These are phyloP conservation scores for Calonectria hongkongensis DNA, from an alignment of 2,329 filamentous ascomycete species.

Conservation along the genomic window DNA sequence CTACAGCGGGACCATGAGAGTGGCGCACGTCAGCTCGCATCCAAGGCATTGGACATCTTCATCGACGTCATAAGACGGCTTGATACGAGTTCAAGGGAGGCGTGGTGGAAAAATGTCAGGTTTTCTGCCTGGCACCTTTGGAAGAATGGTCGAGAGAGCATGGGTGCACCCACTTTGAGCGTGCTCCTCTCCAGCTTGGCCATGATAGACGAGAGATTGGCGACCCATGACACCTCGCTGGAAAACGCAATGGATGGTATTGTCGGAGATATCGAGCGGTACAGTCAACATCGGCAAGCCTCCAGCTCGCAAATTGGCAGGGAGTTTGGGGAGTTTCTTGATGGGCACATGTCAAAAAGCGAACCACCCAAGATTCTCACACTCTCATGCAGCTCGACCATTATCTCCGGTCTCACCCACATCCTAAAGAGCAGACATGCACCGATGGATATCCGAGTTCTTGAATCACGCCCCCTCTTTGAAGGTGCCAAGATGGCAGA, in stretches of 20 bases:
- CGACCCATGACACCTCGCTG: constrained; percentile 28
- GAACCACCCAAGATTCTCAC: constrained; percentile 71
- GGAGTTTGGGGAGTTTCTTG: constrained; percentile 61
- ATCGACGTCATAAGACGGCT: constrained; percentile 65
- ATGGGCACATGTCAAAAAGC: constrained; percentile 45
- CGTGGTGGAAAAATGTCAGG: constrained; percentile 74
- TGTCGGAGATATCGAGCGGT: constrained; percentile 44
- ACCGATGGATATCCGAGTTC: constrained; percentile 72
- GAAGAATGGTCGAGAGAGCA: constrained; percentile 79
- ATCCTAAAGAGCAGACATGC: constrained; percentile 60
- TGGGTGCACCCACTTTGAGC: constrained; percentile 76
- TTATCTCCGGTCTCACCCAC: constrained; percentile 68
- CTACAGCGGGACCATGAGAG: constrained; percentile 75
- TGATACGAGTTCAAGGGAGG: constrained; percentile 53
- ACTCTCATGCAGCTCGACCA: constrained; percentile 78
- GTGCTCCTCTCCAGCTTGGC: constrained; percentile 68
- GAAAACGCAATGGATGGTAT: constrained; percentile 42
- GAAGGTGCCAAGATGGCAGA: constrained; percentile 77
- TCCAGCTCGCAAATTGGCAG: constrained; percentile 58
- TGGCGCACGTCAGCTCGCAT: constrained; percentile 75
- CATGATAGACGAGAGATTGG: constrained; percentile 59
- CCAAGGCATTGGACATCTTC: constrained; percentile 70
- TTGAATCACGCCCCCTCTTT: constrained; percentile 80
- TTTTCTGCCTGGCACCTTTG: constrained; percentile 78
- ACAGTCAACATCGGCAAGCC: constrained; percentile 48